Conservation (phyloP, 805 yeast species). For the Candida ficus region DNA sequence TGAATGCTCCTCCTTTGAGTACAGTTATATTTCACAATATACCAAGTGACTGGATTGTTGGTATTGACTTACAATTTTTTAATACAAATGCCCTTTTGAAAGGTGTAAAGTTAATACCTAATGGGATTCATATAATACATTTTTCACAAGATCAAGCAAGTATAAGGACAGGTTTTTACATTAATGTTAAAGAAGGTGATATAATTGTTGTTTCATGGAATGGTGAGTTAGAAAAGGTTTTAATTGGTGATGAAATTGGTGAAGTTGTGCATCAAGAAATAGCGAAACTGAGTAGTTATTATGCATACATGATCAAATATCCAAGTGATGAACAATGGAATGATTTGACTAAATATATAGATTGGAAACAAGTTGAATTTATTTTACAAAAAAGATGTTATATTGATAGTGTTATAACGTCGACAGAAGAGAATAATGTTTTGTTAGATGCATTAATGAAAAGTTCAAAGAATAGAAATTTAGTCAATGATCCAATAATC, state of each 20-base stretch:
- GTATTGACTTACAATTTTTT: slow-evolving; percentile 48
- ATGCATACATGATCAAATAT: slow-evolving; percentile 36
- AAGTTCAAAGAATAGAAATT: slow-evolving; percentile 23
- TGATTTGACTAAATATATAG: slow-evolving; percentile 17
- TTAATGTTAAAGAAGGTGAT: slow-evolving; percentile 30
- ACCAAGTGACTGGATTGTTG: slow-evolving; percentile 34
- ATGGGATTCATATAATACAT: slow-evolving; percentile 53
- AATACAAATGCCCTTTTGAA: slow-evolving; percentile 32
- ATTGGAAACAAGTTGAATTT: slow-evolving; percentile 24
- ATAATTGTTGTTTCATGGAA: slow-evolving; percentile 36
- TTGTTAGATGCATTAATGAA: slow-evolving; percentile 33
- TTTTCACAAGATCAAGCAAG: slow-evolving; percentile 35
- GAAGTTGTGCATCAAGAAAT: slow-evolving; percentile 26
- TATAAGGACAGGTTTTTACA: slow-evolving; percentile 36
- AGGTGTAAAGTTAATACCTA: slow-evolving; percentile 48
- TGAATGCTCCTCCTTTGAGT: slow-evolving; percentile 24
- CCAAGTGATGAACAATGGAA: slow-evolving; percentile 32
- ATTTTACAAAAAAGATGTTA: slow-evolving; percentile 24
- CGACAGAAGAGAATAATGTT: slow-evolving; percentile 43
- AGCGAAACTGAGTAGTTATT: slow-evolving; percentile 27
- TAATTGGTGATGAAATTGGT: slow-evolving; percentile 27
- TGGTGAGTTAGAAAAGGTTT: slow-evolving; percentile 26
- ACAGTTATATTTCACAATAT: slow-evolving; percentile 27
- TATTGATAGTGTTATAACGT: slow-evolving; percentile 42
- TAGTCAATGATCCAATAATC: slow-evolving; percentile 27